Evolutionary conservation across 2,329 filamentous ascomycete genomes (phyloP), one percentile per base, ranked within the genome.

Genomic region (Davidsoniella neocaledoniae): DNA sequence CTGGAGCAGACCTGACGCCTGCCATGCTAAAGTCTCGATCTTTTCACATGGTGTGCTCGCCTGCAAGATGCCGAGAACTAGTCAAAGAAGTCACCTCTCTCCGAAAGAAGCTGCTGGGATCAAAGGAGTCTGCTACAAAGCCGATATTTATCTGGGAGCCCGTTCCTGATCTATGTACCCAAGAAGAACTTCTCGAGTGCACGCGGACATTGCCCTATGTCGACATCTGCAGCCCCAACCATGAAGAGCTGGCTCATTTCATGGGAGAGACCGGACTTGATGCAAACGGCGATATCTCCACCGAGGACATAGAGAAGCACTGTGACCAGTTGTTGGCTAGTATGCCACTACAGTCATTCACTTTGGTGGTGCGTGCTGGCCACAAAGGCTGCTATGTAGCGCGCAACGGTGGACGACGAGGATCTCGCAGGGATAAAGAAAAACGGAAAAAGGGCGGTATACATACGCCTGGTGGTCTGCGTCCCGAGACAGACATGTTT

Each of bases 71-170:
- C 62, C 79, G 85, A 44, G 75, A 83, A 49, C 73, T 94, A 19
- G 79, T 91, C 19, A 64, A 74, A 1, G 75, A 79, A n/a, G 83
- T 96, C 53, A 68, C 79, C 4, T 66, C 69, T 3, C 72, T 78
- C 26, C 68, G 76, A 7, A 72, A 70, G 58, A 64, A 64, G 7
- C 54, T 66, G 21, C 29, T 33, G 8, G 54, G 57, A 12, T 54
- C 63, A 0, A 53, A 56, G 4, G 61, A 64, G 43, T 54, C 58
- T 9, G 70, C 69, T 56, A 58, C 68, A 1, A 73, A 74, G 44
- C 84, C 88, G 1, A 64, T 87, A 5, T 86, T 95, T 61, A 77
- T 96, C 48, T 98, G 90, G 90, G 91, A 98, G 62, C 91, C 91
- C 1, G 84, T 95, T 1, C 91, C 91, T 1, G 86, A 95, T 63